phyloP scores from a whole-genome alignment of 495 filamentous ascomycete genomes.

The Neurospora sp. region DNA sequence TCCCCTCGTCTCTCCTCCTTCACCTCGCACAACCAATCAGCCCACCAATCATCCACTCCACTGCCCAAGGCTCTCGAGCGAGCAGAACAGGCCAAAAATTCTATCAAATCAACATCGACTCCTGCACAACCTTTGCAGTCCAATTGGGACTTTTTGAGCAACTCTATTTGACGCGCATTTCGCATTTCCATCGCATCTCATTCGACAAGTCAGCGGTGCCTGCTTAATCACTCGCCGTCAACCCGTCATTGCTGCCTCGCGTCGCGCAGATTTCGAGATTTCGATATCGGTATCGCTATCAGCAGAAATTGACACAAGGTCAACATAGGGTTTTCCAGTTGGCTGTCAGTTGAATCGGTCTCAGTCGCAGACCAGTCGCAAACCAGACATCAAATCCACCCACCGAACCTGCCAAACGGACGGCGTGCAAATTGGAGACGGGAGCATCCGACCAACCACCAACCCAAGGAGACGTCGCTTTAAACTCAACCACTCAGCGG shows the following conservation, averaged over 20 bases:
- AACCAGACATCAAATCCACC: neutral
- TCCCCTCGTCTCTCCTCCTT: constrained; percentile 30
- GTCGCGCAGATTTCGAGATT: neutral
- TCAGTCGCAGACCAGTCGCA: neutral
- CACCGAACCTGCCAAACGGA: neutral
- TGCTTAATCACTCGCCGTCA: constrained; percentile 5
- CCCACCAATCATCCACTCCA: constrained; percentile 25
- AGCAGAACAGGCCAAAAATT: constrained; percentile 18
- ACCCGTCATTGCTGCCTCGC: neutral
- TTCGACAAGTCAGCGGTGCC: neutral
- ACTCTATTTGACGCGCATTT: neutral
- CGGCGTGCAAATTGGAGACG: neutral
- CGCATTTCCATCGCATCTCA: neutral
- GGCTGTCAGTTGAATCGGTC: neutral
- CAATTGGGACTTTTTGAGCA: constrained; percentile 17
- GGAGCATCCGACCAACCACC: neutral
- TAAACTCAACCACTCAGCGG: constrained; percentile 2
- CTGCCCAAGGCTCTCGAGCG: constrained; percentile 13
- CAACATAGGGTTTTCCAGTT: neutral
- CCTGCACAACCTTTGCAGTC: constrained; percentile 16
- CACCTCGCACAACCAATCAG: constrained; percentile 34
- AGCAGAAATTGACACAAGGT: neutral
- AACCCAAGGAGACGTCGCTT: neutral
- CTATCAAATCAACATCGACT: constrained; percentile 26
- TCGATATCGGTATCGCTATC: neutral